Evolutionary conservation across 2,329 filamentous ascomycete species (phyloP).

Genomic region (Sphaceloma murrayae): DNA sequence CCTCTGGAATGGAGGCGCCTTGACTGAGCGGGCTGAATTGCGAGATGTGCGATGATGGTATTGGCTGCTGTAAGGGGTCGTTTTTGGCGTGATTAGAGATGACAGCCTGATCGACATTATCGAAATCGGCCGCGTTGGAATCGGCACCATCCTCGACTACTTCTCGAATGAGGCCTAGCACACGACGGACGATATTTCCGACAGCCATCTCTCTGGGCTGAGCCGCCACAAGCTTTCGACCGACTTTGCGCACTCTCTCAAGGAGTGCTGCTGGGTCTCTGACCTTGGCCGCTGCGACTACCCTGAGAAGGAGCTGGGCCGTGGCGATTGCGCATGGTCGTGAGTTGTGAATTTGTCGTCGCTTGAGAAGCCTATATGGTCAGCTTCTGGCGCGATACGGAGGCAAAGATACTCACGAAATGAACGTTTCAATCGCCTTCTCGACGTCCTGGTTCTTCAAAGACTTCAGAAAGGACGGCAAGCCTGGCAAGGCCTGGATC

Average conservation of each 20-base stretch:
- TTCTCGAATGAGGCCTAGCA: conserved; percentile 82
- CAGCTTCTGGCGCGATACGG: conserved; percentile 3
- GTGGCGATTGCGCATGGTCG: conserved; percentile 86
- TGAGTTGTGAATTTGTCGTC: conserved; percentile 79
- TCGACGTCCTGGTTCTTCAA: conserved; percentile 68
- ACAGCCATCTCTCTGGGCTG: conserved; percentile 87
- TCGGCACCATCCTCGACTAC: conserved; percentile 76
- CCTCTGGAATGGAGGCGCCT: conserved; percentile 27
- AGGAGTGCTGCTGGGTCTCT: conserved; percentile 69
- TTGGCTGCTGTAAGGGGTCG: conserved; percentile 31
- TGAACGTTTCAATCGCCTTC: conserved; percentile 70
- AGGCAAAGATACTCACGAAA: conserved; percentile 53
- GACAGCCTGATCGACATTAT: conserved; percentile 43
- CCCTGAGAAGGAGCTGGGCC: conserved; percentile 74
- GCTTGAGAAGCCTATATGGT: conserved; percentile 63
- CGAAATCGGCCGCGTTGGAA: conserved; percentile 46
- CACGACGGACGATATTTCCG: conserved; percentile 85
- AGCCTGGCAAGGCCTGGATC: conserved; percentile 52
- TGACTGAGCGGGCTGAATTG: conserved; percentile 41
- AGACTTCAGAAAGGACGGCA: conserved; percentile 69
- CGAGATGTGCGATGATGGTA: conserved; percentile 35
- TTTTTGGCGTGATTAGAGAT: conserved; percentile 24
- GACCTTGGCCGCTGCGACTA: conserved; percentile 74
- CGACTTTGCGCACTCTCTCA: conserved; percentile 67
- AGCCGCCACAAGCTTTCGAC: conserved; percentile 66